Percentiles rank a stretch among this genome's conserved stretches.
phyloP scores from a whole-genome alignment of 805 yeast species.

The Metschnikowia colocasiae region DNA sequence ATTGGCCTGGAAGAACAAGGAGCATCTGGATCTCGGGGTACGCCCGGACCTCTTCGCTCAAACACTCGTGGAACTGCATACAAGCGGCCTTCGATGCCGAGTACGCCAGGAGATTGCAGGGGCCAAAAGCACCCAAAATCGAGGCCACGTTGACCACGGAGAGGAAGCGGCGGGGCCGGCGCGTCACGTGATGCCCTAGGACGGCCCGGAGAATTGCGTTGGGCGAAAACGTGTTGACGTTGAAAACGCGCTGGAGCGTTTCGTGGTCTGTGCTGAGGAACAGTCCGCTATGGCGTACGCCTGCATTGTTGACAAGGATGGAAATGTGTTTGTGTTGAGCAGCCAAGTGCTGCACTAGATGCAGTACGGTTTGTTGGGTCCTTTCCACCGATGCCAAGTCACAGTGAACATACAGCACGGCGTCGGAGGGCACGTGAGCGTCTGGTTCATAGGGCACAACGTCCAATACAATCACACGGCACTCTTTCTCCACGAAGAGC shows the following conservation, averaged over 20 bases:
- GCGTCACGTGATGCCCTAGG: conserved; percentile 20
- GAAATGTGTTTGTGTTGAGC: conserved; percentile 20
- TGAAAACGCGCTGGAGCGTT: conserved; percentile 25
- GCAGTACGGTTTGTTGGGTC: conserved; percentile 16
- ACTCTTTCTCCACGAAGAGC: conserved; percentile 16
- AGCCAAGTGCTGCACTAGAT: conserved; percentile 9
- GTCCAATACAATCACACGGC: conserved; percentile 32
- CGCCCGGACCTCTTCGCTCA: conserved; percentile 35
- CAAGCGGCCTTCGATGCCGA: conserved; percentile 49
- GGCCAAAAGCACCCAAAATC: conserved; percentile 47
- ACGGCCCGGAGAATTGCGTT: conserved; percentile 24
- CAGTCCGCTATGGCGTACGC: conserved; percentile 36
- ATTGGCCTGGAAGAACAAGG: conserved; percentile 49
- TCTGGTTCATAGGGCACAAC: conserved; percentile 6
- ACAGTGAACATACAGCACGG: conserved; percentile 24
- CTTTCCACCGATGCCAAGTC: conserved; percentile 21
- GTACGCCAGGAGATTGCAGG: conserved; percentile 45
- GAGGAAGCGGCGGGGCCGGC: conserved; percentile 13
- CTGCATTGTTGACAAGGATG: conserved; percentile 48
- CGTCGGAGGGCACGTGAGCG: conserved; percentile 9
- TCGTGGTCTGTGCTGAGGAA: conserved; percentile 23
- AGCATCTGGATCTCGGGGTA: conserved; percentile 29
- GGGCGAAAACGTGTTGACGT: conserved; percentile 33
- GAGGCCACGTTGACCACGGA: conserved; percentile 46
- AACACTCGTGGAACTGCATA: conserved; percentile 42